Evolutionary conservation across 1,139 yeast genomes (phyloP).

Genomic region (Geotrichum citri-aurantii): DNA sequence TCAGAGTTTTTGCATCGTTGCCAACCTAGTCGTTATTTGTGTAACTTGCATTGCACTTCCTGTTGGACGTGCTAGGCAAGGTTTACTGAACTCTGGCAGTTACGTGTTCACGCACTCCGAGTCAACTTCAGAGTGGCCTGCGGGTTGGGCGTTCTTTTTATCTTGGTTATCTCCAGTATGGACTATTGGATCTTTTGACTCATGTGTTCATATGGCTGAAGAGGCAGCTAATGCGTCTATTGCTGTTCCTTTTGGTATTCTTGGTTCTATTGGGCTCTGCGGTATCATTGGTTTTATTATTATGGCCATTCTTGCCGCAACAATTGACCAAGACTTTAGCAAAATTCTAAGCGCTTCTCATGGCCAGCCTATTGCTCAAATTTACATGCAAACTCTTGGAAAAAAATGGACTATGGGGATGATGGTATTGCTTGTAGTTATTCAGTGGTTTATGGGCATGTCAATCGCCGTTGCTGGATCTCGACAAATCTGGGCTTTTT

Average conservation of each 20-base stretch:
- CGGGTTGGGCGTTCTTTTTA: slow-evolving; percentile 60
- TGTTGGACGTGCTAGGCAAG: slow-evolving; percentile 24
- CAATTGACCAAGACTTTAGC: slow-evolving; percentile 48
- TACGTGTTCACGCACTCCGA: slow-evolving; percentile 54
- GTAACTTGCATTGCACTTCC: slow-evolving; percentile 66
- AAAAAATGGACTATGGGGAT: slow-evolving; percentile 53
- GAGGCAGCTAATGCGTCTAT: slow-evolving; percentile 61
- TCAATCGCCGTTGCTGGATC: slow-evolving; percentile 74
- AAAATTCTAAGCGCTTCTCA: slow-evolving; percentile 34
- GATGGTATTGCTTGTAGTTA: slow-evolving; percentile 30
- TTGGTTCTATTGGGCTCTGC: slow-evolving; percentile 51
- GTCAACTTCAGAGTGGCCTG: slow-evolving; percentile 53
- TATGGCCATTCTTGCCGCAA: slow-evolving; percentile 49
- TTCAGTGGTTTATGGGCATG: slow-evolving; percentile 55
- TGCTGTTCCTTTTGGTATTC: slow-evolving; percentile 64
- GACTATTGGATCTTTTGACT: slow-evolving; percentile 51
- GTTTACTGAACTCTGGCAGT: slow-evolving; percentile 36
- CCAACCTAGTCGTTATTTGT: slow-evolving; percentile 50
- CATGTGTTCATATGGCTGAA: slow-evolving; percentile 64
- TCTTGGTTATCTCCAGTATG: slow-evolving; percentile 57
- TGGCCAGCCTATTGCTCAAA: slow-evolving; percentile 48
- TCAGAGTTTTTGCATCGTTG: slow-evolving; percentile 54
- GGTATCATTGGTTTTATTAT: slow-evolving; percentile 58
- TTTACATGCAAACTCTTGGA: slow-evolving; percentile 60
- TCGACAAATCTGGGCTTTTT: slow-evolving; percentile 78